Conservation (phyloP, 192 early-diverging fungal species). For the Rhizoclosmatium globosum region DNA sequence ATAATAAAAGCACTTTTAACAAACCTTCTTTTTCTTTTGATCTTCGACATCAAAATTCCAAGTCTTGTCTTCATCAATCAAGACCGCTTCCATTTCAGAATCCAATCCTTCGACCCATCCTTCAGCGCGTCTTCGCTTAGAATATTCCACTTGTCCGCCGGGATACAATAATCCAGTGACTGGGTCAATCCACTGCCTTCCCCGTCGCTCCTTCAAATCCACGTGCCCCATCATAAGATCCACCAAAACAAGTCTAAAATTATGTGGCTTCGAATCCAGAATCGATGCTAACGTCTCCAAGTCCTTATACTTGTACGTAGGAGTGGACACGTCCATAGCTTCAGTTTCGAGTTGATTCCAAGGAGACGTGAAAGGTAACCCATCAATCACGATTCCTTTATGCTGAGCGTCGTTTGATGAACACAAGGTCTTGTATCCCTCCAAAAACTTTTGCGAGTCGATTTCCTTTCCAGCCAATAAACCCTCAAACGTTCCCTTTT, state of each 20-base stretch:
- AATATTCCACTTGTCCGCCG: constrained; percentile 54
- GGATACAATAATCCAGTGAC: constrained; percentile 52
- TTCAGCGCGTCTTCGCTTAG: constrained; percentile 42
- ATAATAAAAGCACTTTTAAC: not conserved
- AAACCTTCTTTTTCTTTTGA: not conserved
- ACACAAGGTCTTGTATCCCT: constrained; percentile 31
- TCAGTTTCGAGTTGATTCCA: not conserved
- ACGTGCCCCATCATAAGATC: constrained; percentile 46
- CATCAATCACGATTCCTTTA: constrained; percentile 48
- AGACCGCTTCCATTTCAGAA: constrained; percentile 23
- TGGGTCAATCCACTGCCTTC: constrained; percentile 52
- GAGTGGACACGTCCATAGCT: not conserved
- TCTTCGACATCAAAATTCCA: constrained; percentile 34
- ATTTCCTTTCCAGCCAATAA: constrained; percentile 37
- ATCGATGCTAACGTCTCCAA: constrained; percentile 13
- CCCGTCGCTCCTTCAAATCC: constrained; percentile 43
- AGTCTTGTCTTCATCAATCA: constrained; percentile 34
- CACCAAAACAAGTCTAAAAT: constrained; percentile 43
- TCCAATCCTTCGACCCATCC: constrained; percentile 44
- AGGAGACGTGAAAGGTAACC: constrained; percentile 32
- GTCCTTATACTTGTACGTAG: constrained; percentile 17
- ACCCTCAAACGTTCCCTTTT: constrained; percentile 19
- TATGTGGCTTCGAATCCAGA: constrained; percentile 11
- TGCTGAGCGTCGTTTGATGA: constrained; percentile 36
- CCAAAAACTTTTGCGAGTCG: constrained; percentile 23